These are phyloP conservation scores for Aspergillus ochraceus DNA, from an alignment of 2,329 filamentous ascomycete species.

Conservation along the genomic window DNA sequence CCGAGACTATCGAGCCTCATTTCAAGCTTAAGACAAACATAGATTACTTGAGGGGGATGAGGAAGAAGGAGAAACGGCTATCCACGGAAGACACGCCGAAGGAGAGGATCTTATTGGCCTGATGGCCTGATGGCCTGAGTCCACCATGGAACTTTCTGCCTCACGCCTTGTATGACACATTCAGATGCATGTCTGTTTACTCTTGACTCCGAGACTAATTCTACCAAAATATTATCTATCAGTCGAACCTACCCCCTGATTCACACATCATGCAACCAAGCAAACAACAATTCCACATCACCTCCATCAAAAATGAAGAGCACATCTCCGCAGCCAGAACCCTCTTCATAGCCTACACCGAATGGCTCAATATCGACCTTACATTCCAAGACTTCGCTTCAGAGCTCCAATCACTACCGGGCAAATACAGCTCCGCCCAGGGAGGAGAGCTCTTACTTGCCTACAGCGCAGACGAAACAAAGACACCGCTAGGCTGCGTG, in stretches of 20 bases:
- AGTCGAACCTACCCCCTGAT: no score
- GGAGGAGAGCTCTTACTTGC: conserved; percentile 52
- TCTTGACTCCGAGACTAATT: no score
- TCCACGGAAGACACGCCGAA: not conserved
- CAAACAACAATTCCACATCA: conserved; percentile 27
- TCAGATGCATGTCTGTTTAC: no score
- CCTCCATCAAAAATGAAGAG: conserved; percentile 38
- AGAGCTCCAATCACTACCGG: conserved; percentile 56
- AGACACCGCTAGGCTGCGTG: conserved; percentile 49
- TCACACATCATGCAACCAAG: not conserved
- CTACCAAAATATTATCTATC: no score
- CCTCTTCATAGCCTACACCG: conserved; percentile 46
- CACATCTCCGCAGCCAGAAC: conserved; percentile 45
- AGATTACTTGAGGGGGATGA: not conserved
- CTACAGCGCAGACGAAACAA: conserved; percentile 17
- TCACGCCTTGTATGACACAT: not conserved
- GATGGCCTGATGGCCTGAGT: not conserved
- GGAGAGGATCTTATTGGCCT: not conserved
- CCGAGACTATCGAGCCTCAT: not conserved
- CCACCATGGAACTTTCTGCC: not conserved
- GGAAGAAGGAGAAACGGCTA: not conserved
- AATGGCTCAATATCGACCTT: conserved; percentile 54
- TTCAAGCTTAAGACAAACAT: not conserved
- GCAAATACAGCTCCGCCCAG: conserved; percentile 50
- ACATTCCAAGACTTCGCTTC: conserved; percentile 56